phyloP scores from a whole-genome alignment of 306 rosid species.

The Medicago lupulina region DNA sequence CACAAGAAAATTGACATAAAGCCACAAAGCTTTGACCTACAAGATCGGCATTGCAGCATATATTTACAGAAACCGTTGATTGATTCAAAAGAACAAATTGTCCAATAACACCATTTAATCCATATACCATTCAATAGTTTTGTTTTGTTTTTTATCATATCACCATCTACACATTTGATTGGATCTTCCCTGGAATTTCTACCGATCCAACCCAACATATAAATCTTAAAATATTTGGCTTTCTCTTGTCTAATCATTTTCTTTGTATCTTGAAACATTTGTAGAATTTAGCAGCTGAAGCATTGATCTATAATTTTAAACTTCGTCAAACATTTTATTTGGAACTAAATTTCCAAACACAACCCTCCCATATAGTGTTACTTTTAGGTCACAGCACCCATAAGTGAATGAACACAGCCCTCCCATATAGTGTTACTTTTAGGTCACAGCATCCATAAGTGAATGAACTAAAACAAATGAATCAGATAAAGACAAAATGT shows the following conservation, averaged over 20 bases:
- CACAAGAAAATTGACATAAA: neutral
- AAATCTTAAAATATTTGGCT: neutral
- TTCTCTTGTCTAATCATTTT: neutral
- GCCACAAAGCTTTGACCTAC: neutral
- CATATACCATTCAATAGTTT: neutral
- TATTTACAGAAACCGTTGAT: neutral
- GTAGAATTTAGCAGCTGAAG: neutral
- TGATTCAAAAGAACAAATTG: neutral
- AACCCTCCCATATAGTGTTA: neutral
- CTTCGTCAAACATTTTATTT: neutral
- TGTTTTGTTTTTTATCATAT: neutral
- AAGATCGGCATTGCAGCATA: neutral
- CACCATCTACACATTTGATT: neutral
- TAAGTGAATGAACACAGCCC: neutral
- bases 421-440: neutral
- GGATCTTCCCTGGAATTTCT: neutral
- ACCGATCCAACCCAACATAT: neutral
- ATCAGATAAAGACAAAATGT: slow-evolving; percentile 9
- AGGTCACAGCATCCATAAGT: neutral
- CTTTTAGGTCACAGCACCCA: neutral
- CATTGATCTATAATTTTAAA: neutral
- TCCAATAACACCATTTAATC: neutral
- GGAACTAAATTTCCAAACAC: neutral
- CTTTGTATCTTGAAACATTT: neutral
- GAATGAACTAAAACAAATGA: neutral